Evolutionary conservation across 176 grass and related monocot genomes (phyloP).

Genomic region (Alopecurus myosuroides): DNA sequence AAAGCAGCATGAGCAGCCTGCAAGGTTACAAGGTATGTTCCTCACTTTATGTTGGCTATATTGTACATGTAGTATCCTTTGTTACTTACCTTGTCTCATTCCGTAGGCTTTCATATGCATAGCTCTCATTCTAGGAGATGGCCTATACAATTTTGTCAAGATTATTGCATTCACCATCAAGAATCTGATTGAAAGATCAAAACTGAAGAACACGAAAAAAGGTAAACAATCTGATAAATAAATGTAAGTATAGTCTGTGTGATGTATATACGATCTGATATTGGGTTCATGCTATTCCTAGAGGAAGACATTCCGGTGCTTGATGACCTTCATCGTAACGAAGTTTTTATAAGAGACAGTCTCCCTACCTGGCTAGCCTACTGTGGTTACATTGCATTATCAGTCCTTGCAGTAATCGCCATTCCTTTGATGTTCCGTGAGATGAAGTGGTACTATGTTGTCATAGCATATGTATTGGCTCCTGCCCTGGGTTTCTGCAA

Average conservation of each 20-base stretch:
- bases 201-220: slow-evolving; percentile 55
- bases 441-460: slow-evolving; percentile 93
- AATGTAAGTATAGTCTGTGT: background rate
- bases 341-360: slow-evolving; percentile 63
- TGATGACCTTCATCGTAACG: slow-evolving; percentile 60
- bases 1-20: slow-evolving; percentile 90
- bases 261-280: slow-evolving; percentile 13
- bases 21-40: slow-evolving; percentile 92
- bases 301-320: slow-evolving; percentile 48
- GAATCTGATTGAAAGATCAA: slow-evolving; percentile 52
- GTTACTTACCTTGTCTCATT: slow-evolving; percentile 16
- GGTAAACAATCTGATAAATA: slow-evolving; percentile 39
- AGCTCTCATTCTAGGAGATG: slow-evolving; percentile 88
- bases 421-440: slow-evolving; percentile 87
- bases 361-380: slow-evolving; percentile 70
- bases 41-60: background rate
- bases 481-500: slow-evolving; percentile 96
- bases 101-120: slow-evolving; percentile 92
- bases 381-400: slow-evolving; percentile 53
- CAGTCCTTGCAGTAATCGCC: slow-evolving; percentile 38
- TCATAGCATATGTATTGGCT: slow-evolving; percentile 84
- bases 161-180: slow-evolving; percentile 55
- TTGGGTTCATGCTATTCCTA: slow-evolving; percentile 21
- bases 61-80: background rate
- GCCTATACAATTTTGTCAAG: slow-evolving; percentile 93